Percentiles rank a stretch among this genome's conserved stretches.
phyloP scores from a whole-genome alignment of 139 green algal species.

The Micromonas pusilla region DNA sequence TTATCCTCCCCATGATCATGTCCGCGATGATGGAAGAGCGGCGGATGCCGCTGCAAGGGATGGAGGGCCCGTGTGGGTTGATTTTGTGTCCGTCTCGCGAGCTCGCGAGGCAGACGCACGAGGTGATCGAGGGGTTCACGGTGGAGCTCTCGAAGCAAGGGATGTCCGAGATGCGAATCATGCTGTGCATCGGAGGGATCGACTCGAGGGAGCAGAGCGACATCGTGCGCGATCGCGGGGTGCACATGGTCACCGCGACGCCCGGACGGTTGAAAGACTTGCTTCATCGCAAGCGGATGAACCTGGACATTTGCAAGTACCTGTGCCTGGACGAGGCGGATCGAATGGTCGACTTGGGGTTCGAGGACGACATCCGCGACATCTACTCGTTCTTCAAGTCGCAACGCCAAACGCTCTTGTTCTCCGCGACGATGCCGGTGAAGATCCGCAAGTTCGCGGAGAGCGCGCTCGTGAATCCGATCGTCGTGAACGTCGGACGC shows the following conservation, averaged over 20 bases:
- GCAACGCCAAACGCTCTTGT: constrained; percentile 96
- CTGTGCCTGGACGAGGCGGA: constrained; percentile 96
- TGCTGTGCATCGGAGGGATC: constrained; percentile 88
- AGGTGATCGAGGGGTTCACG: constrained; percentile 63
- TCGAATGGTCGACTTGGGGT: constrained; percentile 92
- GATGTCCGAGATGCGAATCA: constrained; percentile 63
- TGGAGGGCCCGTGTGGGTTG: constrained; percentile 85
- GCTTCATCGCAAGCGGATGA: constrained; percentile 83
- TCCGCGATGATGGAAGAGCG: constrained; percentile 41
- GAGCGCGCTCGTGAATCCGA: constrained; percentile 81
- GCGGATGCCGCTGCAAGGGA: constrained; percentile 63
- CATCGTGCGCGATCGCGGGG: constrained; percentile 47
- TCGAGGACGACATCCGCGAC: constrained; percentile 90
- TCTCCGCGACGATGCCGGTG: constrained; percentile 93
- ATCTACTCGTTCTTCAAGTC: constrained; percentile 63
- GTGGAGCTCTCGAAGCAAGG: constrained; percentile 47
- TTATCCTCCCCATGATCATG: constrained; percentile 85
- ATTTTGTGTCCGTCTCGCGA: constrained; percentile 90
- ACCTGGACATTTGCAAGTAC: constrained; percentile 83
- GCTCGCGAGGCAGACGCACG: constrained; percentile 80
- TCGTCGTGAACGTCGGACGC: constrained; percentile 85
- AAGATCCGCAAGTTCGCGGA: constrained; percentile 98
- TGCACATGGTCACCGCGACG: constrained; percentile 89
- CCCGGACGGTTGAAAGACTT: constrained; percentile 93
- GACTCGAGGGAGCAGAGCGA: constrained; percentile 52